Conservation (phyloP, 2,329 filamentous ascomycete species). For the Neopestalotiopsis sp. region DNA sequence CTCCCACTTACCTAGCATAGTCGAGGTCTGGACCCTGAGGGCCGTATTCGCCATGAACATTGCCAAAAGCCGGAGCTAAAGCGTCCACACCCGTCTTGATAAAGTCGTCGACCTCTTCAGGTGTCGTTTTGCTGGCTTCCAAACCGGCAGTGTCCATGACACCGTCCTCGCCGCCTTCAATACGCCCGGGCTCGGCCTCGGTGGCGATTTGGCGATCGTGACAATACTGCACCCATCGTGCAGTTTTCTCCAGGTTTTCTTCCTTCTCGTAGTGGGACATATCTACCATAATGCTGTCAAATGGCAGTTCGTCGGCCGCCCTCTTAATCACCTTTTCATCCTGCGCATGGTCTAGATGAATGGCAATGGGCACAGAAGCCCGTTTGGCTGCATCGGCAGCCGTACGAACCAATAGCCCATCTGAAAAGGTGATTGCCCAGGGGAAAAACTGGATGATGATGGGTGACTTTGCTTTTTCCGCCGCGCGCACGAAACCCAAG, state of each 20-base stretch:
- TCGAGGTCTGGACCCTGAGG: constrained; percentile 67
- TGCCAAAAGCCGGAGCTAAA: constrained; percentile 77
- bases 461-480: constrained; percentile 64
- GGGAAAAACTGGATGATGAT: constrained; percentile 74
- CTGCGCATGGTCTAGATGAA: constrained; percentile 74
- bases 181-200: constrained; percentile 74
- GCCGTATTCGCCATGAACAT: constrained; percentile 78
- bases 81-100: constrained; percentile 75
- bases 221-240: constrained; percentile 67
- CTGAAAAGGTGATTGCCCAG: constrained; percentile 70
- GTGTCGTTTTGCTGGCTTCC: constrained; percentile 64
- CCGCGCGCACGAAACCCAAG: constrained; percentile 44
- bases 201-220: constrained; percentile 70
- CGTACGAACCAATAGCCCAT: constrained; percentile 57
- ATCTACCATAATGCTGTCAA: constrained; percentile 79
- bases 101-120: constrained; percentile 73
- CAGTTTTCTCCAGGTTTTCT: constrained; percentile 70
- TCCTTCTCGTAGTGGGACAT: constrained; percentile 77
- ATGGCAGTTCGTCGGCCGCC: constrained; percentile 61
- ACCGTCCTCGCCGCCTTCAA: constrained; percentile 71
- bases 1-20: constrained; percentile 44
- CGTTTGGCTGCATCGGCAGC: constrained; percentile 59
- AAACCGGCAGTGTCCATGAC: constrained; percentile 59
- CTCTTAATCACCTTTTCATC: constrained; percentile 61
- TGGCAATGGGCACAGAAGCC: constrained; percentile 62